A percentile compares a stretch with the other conserved stretches of the same genome.
These are phyloP conservation scores for Gnomoniopsis smithogilvyi DNA, from an alignment of 2,329 filamentous ascomycete species.

Conservation along the genomic window DNA sequence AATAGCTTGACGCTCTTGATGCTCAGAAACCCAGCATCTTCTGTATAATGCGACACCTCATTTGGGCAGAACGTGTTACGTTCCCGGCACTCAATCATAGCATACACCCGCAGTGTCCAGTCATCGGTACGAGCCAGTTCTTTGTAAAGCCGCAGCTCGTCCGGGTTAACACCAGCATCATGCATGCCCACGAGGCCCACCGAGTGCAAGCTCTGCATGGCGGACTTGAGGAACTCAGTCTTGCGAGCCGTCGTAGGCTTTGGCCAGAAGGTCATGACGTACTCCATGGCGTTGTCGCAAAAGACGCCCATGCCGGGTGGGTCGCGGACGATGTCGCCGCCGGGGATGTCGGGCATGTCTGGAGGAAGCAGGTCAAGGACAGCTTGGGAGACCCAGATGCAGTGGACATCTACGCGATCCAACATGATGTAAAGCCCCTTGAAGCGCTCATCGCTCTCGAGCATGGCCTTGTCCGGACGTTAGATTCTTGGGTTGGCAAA, in stretches of 20 bases:
- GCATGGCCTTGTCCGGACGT: constrained; percentile 45
- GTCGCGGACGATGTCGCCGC: constrained; percentile 59
- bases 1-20: constrained; percentile 68
- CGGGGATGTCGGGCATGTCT: constrained; percentile 51
- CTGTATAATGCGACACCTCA: constrained; percentile 40
- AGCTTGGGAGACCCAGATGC: constrained; percentile 64
- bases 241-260: constrained; percentile 52
- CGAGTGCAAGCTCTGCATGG: constrained; percentile 60
- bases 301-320: constrained; percentile 63
- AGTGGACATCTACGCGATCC: constrained; percentile 68
- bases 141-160: constrained; percentile 51
- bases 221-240: constrained; percentile 51
- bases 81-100: constrained; percentile 64
- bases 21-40: constrained; percentile 47
- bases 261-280: constrained; percentile 56
- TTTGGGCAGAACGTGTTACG: constrained; percentile 62
- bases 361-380: constrained; percentile 59
- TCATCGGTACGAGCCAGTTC: constrained; percentile 40
- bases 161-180: constrained; percentile 60
- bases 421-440: constrained; percentile 63
- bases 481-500: too few species aligned
- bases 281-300: constrained; percentile 70
- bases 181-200: constrained; percentile 67
- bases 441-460: constrained; percentile 51
- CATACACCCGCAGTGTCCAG: constrained; percentile 62